Percentiles rank a stretch among this genome's conserved stretches.
Evolutionary conservation across 148 eudicot species (phyloP).

Genomic region (Chenopodium suecicum): DNA sequence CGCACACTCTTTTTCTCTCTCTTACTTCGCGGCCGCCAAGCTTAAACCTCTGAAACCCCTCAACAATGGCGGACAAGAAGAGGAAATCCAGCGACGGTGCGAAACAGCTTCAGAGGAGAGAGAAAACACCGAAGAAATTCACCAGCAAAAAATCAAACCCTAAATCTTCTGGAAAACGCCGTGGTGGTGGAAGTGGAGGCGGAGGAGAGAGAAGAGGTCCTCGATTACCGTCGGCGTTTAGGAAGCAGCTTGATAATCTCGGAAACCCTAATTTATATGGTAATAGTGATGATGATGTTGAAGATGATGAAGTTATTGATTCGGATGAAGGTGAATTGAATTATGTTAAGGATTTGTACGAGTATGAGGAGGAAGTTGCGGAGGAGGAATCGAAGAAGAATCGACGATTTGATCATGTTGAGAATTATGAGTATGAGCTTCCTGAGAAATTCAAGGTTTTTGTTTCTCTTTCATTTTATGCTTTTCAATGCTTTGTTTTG

Average conservation of each 20-base stretch:
- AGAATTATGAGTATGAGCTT: slow-evolving; percentile 61
- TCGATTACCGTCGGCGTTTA: slow-evolving; percentile 55
- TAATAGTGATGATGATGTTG: slow-evolving; percentile 25
- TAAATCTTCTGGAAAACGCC: slow-evolving; percentile 9
- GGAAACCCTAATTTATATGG: slow-evolving; percentile 18
- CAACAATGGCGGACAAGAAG: slow-evolving; percentile 50
- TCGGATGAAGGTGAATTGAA: slow-evolving; percentile 35
- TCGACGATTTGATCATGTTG: slow-evolving; percentile 66
- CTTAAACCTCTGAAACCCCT: neutral
- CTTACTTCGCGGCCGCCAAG: neutral
- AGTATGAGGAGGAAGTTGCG: slow-evolving; percentile 67
- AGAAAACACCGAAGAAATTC: slow-evolving; percentile 21
- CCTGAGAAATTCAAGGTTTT: slow-evolving; percentile 72
- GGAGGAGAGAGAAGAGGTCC: slow-evolving; percentile 44
- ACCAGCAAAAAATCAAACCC: neutral
- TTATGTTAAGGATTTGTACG: slow-evolving; percentile 47
- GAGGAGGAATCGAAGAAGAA: slow-evolving; percentile 74
- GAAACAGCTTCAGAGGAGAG: slow-evolving; percentile 9
- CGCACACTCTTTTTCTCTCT: neutral
- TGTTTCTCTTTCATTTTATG: neutral
- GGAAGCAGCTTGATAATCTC: slow-evolving; percentile 46
- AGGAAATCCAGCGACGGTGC: slow-evolving; percentile 21
- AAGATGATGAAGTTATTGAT: slow-evolving; percentile 46
- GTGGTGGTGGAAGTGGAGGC: neutral
- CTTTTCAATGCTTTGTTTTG: neutral